Percentiles rank a stretch among this genome's conserved stretches.
phyloP scores from a whole-genome alignment of 345 rosid genomes.

The Ricinus communis region DNA sequence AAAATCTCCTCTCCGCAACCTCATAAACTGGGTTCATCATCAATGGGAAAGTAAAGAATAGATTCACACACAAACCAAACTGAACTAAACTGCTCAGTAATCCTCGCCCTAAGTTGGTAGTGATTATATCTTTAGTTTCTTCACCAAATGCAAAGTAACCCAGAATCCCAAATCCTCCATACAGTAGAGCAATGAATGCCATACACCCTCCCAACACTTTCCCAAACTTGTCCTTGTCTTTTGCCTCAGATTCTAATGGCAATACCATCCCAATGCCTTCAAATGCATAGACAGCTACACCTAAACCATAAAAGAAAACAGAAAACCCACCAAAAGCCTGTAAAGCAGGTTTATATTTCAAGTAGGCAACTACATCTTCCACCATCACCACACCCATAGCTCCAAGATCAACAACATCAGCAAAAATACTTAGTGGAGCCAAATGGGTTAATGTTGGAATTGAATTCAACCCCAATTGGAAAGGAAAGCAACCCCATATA shows the following conservation, averaged over 20 bases:
- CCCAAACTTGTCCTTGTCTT: conserved; percentile 56
- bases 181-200: conserved; percentile 53
- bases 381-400: conserved; percentile 76
- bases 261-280: conserved; percentile 77
- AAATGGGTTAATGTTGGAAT: conserved; percentile 75
- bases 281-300: conserved; percentile 71
- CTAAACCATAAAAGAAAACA: conserved; percentile 62
- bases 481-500: conserved; percentile 80
- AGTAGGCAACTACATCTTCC: conserved; percentile 51
- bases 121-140: conserved; percentile 65
- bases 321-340: conserved; percentile 58
- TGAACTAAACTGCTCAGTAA: conserved; percentile 57
- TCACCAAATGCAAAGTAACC: conserved; percentile 80
- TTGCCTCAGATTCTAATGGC: conserved; percentile 64
- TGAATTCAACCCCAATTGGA: conserved; percentile 80
- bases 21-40: conserved; percentile 90
- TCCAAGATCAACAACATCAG: conserved; percentile 75
- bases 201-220: conserved; percentile 50
- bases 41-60: conserved; percentile 66
- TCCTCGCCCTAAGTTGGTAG: conserved; percentile 65
- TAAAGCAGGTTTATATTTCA: conserved; percentile 37
- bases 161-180: conserved; percentile 54
- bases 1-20: conserved; percentile 57
- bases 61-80: conserved; percentile 58
- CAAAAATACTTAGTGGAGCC: conserved; percentile 93